Evolutionary conservation across 1,139 yeast species (phyloP), one percentile per base, ranked within the genome.

Genomic region (Meyerozyma carpophila): DNA sequence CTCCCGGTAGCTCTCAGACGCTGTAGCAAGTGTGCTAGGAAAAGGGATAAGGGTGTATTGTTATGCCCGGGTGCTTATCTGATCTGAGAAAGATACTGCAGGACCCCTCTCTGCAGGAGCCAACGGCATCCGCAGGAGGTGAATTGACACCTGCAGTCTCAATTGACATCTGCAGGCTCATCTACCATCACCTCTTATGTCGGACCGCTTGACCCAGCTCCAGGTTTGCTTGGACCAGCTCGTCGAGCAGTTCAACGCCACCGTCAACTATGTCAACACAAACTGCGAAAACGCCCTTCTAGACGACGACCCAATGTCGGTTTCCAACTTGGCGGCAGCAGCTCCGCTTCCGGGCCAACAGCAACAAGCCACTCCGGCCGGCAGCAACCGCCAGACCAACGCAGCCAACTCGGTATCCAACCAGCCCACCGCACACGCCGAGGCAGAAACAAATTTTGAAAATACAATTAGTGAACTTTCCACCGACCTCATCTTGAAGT

Each of bases 221-320:
- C 98, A 93, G 59, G 78, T 87, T 39, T 90, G 98, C 54, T 70
- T 93, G 40, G 98, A 93, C 64, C 96, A 86, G 49, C 79, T 93
- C 46, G 81, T 89, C 45, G 96, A 88, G 51, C 97, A 91, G 66
- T 88, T 90, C 68, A 86, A 88, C 60, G 94, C 97, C 6, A 84
- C 97, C 1, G 73, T 93, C 44, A 87, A 88, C 60, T 90, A 90
- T 57, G 84, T 91, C 37, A 94, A 89, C 60, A 58, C 63, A 21
- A 62, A 69, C 47, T 60, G 72, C 44, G 73, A 67, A 40, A 65
- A 67, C 25, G 75, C 70, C 8, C 54, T 61, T 16, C 55, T 73
- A 8, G 77, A 71, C 49, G 34, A 14, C 11, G 69, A 70, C 41
- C 68, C 73, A 3, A 58, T 55, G 36, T 68, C 75, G 3, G 68